These are phyloP conservation scores for Fusarium mexicanum DNA, from an alignment of 2,329 filamentous ascomycete genomes.

Conservation along the genomic window DNA sequence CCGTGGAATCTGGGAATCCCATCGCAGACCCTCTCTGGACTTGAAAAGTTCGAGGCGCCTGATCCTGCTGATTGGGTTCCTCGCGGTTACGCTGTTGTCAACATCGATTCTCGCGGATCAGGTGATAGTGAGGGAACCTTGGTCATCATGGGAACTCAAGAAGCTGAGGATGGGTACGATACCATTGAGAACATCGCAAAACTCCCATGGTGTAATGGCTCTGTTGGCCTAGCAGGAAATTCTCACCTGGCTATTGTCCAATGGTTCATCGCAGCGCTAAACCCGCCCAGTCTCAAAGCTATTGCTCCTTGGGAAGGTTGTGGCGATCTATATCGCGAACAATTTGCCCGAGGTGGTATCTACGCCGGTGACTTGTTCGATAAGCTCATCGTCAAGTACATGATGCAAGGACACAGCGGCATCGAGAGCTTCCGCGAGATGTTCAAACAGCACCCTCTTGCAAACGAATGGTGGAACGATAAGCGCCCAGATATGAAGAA, in stretches of 20 bases:
- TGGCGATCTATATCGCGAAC: neutral
- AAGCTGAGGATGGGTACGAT: slow-evolving; percentile 1
- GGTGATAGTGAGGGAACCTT: neutral
- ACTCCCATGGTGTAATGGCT: neutral
- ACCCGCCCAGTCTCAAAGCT: slow-evolving; percentile 2
- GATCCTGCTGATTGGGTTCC: slow-evolving; percentile 16
- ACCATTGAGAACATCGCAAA: neutral
- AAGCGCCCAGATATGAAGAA: slow-evolving; percentile 11
- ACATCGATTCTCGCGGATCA: slow-evolving; percentile 4
- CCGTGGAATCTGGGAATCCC: slow-evolving; percentile 3
- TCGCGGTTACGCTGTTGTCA: slow-evolving; percentile 7
- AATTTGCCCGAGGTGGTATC: neutral
- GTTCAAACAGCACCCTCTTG: slow-evolving; percentile 1
- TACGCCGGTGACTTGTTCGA: slow-evolving; percentile 3
- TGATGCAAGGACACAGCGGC: neutral
- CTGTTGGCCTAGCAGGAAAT: neutral
- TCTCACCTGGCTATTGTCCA: slow-evolving; percentile 12
- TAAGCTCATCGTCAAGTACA: slow-evolving; percentile 7
- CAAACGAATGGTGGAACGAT: slow-evolving; percentile 7
- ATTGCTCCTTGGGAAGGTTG: slow-evolving; percentile 13
- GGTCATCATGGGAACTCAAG: slow-evolving; percentile 14
- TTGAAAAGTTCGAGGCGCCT: slow-evolving; percentile 12
- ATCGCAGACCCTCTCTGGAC: neutral
- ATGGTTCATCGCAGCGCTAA: slow-evolving; percentile 10
- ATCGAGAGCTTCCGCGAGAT: slow-evolving; percentile 15